Evolutionary conservation across 2,329 filamentous ascomycete genomes (phyloP).

Genomic region (Arachnopeziza araneosa): DNA sequence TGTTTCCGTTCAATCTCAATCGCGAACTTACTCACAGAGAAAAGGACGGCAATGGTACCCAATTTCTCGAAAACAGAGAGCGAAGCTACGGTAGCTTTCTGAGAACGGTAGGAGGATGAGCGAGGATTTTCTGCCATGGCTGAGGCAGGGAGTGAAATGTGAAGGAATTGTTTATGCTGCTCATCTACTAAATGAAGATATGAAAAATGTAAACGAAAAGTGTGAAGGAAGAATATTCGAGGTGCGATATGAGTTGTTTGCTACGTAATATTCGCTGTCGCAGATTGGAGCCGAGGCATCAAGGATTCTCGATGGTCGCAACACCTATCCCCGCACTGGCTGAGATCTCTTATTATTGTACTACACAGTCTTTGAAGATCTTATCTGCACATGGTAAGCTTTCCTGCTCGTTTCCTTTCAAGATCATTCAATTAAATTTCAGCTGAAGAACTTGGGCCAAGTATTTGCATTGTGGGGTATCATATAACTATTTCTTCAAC

Average conservation of each 20-base stretch:
- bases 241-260: no score
- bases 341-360: no score
- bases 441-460: no score
- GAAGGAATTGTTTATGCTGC: neutral
- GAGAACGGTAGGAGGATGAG: neutral
- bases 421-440: no score
- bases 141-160: neutral
- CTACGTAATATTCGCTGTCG: no score
- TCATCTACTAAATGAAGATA: neutral
- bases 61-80: neutral
- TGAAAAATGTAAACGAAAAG: neutral
- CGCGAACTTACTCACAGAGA: neutral
- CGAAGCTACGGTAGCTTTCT: neutral
- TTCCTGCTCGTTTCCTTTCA: no score
- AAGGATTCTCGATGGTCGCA: no score
- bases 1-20: neutral
- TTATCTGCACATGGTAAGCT: no score
- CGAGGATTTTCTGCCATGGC: neutral
- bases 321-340: no score
- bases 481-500: slow-evolving; percentile 14
- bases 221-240: no score
- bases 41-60: neutral
- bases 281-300: no score
- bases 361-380: no score
- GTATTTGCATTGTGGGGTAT: neutral